A percentile compares a stretch with the other conserved stretches of the same genome.
These are phyloP conservation scores for Nicotiana benthamiana DNA, from an alignment of 257 asterid species.

Conservation along the genomic window DNA sequence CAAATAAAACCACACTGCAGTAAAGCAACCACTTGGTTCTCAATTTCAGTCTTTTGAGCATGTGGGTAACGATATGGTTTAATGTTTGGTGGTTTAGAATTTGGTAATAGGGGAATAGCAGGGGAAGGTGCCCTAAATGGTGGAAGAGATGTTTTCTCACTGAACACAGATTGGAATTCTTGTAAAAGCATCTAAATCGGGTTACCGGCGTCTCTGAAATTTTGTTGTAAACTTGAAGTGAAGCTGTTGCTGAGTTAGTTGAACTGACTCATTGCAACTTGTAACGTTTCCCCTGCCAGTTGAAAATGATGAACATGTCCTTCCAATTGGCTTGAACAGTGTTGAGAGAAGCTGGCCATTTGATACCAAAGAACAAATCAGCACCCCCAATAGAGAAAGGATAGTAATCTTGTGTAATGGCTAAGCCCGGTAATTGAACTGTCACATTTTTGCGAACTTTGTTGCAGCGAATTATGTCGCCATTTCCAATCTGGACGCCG, in stretches of 20 bases:
- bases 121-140: background rate
- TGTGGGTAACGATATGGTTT: too few species aligned
- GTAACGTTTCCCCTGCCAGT: background rate
- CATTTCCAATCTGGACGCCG: too few species aligned
- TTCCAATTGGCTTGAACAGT: slow-evolving; percentile 13
- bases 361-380: slow-evolving; percentile 8
- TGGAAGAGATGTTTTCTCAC: background rate
- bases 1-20: too few species aligned
- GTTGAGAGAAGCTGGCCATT: slow-evolving; percentile 8
- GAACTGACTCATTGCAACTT: too few species aligned
- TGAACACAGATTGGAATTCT: background rate
- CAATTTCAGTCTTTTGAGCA: too few species aligned
- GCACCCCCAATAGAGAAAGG: slow-evolving; percentile 1
- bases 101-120: background rate
- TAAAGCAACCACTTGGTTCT: too few species aligned
- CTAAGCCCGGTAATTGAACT: background rate
- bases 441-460: too few species aligned
- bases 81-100: too few species aligned
- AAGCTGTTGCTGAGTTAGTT: background rate
- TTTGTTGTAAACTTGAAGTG: background rate
- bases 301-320: slow-evolving; percentile 5
- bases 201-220: background rate
- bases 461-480: background rate
- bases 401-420: background rate
- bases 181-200: background rate